Conservation (phyloP, 176 grass and related monocot species). For the Zea luxurians region DNA sequence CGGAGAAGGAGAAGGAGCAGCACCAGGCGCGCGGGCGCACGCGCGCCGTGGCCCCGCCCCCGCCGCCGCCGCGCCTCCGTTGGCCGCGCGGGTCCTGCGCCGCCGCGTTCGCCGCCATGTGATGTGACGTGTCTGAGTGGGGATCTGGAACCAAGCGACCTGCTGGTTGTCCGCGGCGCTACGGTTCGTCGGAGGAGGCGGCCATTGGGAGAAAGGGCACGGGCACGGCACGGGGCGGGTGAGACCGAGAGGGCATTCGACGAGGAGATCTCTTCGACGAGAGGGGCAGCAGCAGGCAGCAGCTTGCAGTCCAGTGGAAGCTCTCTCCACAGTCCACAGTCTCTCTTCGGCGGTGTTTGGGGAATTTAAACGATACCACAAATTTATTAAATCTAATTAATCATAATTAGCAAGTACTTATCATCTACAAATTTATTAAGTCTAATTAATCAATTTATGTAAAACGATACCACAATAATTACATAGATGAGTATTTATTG, state of each 20-base stretch:
- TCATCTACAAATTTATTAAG: too few species aligned
- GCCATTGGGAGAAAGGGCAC: background rate
- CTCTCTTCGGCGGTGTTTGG: too few species aligned
- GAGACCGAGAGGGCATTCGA: too few species aligned
- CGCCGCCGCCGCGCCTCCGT: background rate
- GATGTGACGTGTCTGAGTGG: background rate
- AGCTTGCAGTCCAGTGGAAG: background rate
- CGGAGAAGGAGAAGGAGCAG: slow-evolving; percentile 63
- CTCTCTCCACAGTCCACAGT: too few species aligned
- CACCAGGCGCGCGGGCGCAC: slow-evolving; percentile 55
- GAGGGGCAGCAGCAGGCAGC: background rate
- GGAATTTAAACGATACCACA: too few species aligned
- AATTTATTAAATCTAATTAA: too few species aligned
- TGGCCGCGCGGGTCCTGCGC: slow-evolving; percentile 8
- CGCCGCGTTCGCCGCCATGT: background rate
- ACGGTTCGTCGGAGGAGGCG: background rate
- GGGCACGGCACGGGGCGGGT: too few species aligned
- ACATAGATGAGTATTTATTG: too few species aligned
- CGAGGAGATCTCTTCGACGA: background rate
- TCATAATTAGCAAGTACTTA: too few species aligned
- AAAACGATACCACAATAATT: too few species aligned
- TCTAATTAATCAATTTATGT: too few species aligned
- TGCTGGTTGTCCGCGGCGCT: background rate
- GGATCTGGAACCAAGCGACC: background rate
- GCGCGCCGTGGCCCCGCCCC: background rate